phyloP scores from a whole-genome alignment of 1,284 basidiomycete genomes.

The Anthracocystis walkeri region DNA sequence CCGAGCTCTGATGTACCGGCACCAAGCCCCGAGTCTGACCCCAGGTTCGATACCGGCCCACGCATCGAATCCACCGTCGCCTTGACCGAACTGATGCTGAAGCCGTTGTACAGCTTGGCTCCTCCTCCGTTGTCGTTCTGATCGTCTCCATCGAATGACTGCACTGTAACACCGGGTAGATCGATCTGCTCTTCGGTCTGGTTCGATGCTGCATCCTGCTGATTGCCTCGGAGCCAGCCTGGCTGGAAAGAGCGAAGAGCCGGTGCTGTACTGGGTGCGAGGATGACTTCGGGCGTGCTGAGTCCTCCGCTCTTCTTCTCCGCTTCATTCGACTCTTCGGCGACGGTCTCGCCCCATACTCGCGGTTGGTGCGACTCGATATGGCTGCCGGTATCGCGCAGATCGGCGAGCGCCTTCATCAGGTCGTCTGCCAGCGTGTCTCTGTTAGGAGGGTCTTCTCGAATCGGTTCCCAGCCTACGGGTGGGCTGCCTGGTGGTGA shows the following conservation, averaged over 20 bases:
- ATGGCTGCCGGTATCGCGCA: conserved; percentile 56
- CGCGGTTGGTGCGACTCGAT: conserved; percentile 49
- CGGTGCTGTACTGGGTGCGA: conserved; percentile 32
- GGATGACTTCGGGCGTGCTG: conserved; percentile 42
- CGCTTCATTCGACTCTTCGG: not conserved
- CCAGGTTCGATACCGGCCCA: conserved; percentile 28
- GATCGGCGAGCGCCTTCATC: conserved; percentile 71
- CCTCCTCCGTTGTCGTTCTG: conserved; percentile 17
- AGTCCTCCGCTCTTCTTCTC: conserved; percentile 18
- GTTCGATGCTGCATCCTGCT: not conserved
- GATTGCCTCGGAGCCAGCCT: conserved; percentile 26
- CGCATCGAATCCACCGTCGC: conserved; percentile 64
- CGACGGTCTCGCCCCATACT: conserved; percentile 17
- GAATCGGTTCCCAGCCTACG: conserved; percentile 92
- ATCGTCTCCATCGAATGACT: conserved; percentile 51
- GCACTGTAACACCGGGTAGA: conserved; percentile 60
- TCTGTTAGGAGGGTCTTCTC: conserved; percentile 90
- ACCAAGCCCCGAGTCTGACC: conserved; percentile 11
- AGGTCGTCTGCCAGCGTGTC: conserved; percentile 90
- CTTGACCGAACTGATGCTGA: conserved; percentile 64
- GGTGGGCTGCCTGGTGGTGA: conserved; percentile 98
- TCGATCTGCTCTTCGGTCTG: conserved; percentile 29
- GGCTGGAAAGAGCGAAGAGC: conserved; percentile 27
- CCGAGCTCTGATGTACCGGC: conserved; percentile 3
- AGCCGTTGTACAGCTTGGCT: conserved; percentile 41